A percentile compares a stretch with the other conserved stretches of the same genome.
These are phyloP conservation scores for Lachancea fermentati DNA, from an alignment of 805 yeast species.

Conservation along the genomic window DNA sequence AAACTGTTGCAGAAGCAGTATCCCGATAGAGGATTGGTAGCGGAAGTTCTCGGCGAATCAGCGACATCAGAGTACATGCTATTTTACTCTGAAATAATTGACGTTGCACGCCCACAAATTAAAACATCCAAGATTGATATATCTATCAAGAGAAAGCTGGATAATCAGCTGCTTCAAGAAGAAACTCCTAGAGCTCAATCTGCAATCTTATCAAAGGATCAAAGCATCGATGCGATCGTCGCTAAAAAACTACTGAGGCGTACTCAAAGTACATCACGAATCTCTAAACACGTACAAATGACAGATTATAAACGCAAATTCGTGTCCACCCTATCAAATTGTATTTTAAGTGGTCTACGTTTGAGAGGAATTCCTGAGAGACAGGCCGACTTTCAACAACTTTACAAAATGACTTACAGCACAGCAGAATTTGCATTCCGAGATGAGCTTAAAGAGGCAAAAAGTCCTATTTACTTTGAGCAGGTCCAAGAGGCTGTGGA, in stretches of 20 bases:
- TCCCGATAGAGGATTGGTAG: constrained; percentile 22
- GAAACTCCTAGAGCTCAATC: not conserved
- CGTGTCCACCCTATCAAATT: constrained; percentile 30
- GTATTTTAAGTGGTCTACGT: constrained; percentile 35
- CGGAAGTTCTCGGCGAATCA: constrained; percentile 5
- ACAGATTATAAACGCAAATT: constrained; percentile 25
- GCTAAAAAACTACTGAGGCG: constrained; percentile 18
- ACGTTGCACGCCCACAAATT: not conserved
- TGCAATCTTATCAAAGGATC: not conserved
- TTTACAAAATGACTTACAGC: constrained; percentile 34
- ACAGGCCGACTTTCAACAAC: constrained; percentile 28
- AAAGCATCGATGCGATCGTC: constrained; percentile 18
- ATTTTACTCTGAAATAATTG: not conserved
- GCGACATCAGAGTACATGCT: not conserved
- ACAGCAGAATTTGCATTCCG: constrained; percentile 38
- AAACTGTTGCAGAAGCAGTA: constrained; percentile 17
- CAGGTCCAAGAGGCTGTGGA: constrained; percentile 34
- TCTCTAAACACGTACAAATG: constrained; percentile 17
- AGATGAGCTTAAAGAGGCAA: constrained; percentile 14
- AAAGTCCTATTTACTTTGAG: constrained; percentile 26
- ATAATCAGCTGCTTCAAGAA: constrained; percentile 4
- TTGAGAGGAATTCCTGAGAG: constrained; percentile 31
- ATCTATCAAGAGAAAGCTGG: constrained; percentile 8
- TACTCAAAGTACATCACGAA: constrained; percentile 11
- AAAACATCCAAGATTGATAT: constrained; percentile 6